phyloP scores from a whole-genome alignment of 164 flowering plant species.

The Berberis vulgaris region DNA sequence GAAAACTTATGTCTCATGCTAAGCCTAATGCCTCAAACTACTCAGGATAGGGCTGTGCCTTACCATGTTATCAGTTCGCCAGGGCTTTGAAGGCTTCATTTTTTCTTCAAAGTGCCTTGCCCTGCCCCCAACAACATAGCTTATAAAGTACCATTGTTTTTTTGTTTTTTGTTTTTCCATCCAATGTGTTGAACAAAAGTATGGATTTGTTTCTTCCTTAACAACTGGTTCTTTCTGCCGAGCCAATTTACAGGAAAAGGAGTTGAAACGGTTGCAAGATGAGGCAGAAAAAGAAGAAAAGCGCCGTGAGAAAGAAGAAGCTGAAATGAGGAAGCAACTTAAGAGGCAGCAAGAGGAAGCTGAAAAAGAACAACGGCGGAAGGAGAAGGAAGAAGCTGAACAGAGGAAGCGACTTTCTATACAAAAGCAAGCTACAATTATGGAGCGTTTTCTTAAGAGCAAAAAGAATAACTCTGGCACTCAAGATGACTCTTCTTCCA shows the following conservation, averaged over 20 bases:
- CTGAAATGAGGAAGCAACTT: slow-evolving; percentile 44
- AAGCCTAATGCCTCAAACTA: too few relatives aligned
- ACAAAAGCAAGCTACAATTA: slow-evolving; percentile 83
- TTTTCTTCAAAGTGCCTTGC: too few relatives aligned
- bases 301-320: slow-evolving; percentile 64
- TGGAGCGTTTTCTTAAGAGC: slow-evolving; percentile 85
- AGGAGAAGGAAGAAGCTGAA: slow-evolving; percentile 72
- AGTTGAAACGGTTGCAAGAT: slow-evolving; percentile 51
- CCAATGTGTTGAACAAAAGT: neutral
- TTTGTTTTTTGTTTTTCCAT: too few relatives aligned
- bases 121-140: too few relatives aligned
- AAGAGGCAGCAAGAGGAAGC: slow-evolving; percentile 72
- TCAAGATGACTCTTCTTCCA: slow-evolving; percentile 22
- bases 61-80: too few relatives aligned
- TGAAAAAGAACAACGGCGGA: slow-evolving; percentile 57
- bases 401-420: slow-evolving; percentile 49
- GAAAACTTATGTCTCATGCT: too few relatives aligned
- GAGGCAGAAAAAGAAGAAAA: slow-evolving; percentile 66
- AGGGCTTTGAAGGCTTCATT: too few relatives aligned
- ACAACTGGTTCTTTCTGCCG: neutral
- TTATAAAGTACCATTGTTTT: neutral
- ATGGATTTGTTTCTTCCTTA: neutral
- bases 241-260: slow-evolving; percentile 57
- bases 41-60: too few relatives aligned
- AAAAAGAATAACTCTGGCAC: slow-evolving; percentile 23